phyloP scores from a whole-genome alignment of 163 green algal genomes.

The Smithsoniella earleae region DNA sequence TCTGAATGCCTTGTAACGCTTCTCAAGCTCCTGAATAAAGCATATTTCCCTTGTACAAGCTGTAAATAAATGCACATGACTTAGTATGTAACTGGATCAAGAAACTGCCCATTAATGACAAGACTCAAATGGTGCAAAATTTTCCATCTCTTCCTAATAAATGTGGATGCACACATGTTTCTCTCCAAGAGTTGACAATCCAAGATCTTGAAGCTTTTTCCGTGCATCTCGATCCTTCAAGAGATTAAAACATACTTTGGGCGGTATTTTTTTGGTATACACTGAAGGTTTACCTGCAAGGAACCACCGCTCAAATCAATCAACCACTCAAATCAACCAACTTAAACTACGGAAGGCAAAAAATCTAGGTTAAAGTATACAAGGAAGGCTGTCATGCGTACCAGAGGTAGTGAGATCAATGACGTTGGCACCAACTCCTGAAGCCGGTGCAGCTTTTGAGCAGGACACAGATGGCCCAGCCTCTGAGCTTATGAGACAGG shows the following conservation, averaged over 20 bases:
- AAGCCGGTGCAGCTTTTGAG: too few species aligned
- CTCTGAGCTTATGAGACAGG: conserved; percentile 16
- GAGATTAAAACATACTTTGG: conserved; percentile 12
- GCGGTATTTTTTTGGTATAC: not conserved
- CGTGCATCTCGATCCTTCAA: conserved; percentile 14
- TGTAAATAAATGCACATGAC: not conserved
- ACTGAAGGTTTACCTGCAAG: not conserved
- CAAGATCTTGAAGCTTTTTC: conserved; percentile 12
- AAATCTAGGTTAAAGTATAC: not conserved
- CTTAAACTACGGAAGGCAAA: not conserved
- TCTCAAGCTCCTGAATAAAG: conserved; percentile 25
- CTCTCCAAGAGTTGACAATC: conserved; percentile 4
- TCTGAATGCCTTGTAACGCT: conserved; percentile 1
- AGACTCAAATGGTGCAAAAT: not conserved
- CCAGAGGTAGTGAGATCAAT: not conserved
- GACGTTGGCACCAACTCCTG: too few species aligned
- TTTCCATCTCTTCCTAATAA: not conserved
- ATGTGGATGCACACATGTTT: not conserved
- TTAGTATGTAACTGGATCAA: not conserved
- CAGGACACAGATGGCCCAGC: not conserved
- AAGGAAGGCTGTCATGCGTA: not conserved
- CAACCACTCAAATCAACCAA: not conserved
- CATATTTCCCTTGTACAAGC: not conserved
- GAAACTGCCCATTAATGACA: not conserved
- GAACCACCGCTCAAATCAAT: not conserved